Base-by-base conservation (phyloP, 2,329 filamentous ascomycete species). In the Aspergillus calidoustus region DNA sequence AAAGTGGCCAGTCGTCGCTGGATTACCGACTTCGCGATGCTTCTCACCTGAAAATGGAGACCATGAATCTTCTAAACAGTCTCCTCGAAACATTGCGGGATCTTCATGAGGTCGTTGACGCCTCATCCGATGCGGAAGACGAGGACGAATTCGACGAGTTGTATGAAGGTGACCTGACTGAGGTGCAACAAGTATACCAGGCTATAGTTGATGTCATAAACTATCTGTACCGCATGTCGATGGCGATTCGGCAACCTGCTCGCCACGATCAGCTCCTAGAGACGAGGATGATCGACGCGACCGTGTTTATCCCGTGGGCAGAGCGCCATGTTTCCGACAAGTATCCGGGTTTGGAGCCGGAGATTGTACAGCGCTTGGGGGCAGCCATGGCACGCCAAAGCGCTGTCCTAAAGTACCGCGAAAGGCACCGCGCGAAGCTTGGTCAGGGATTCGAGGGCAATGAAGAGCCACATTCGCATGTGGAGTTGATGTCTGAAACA, bases 401-500 rank as follows among this genome's bases (percentile, higher is more conserved):
- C 4, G 74, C 76, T 5, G 76, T 77, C 47, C 71, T 81, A 19
- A 74, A 71, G 22, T 80, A 79, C 43, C 70, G 76, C 8, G 69
- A 77, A 59, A 65, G 72, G 9, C 77, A 81, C 60, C 74, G 72
- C 44, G 44, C 60, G 1, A 80, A 76, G 44, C 52, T 79, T 0
- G 65, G 65, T 0, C 53, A 65, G 4, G 74, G 71, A 4, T 4
- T 28, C 6, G 25, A 28, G 25, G 25, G 25, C 25, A 28, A 28
- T 28, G 25, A 28, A 28, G 25, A 28, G 25, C 25, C 25, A 28
- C 25, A 28, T 28, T 28, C 25, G 25, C 25, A 28, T 28, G 25
- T 28, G 25, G 25, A 28, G 25, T 28, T 28, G 25, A 28, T 28
- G 25, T 28, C 25, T 3, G 25, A 28, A 28, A 28, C 25, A 28